A percentile compares a stretch with the other conserved stretches of the same genome.
phyloP scores from a whole-genome alignment of 2,329 filamentous ascomycete species.

The Orbilia quercus region DNA sequence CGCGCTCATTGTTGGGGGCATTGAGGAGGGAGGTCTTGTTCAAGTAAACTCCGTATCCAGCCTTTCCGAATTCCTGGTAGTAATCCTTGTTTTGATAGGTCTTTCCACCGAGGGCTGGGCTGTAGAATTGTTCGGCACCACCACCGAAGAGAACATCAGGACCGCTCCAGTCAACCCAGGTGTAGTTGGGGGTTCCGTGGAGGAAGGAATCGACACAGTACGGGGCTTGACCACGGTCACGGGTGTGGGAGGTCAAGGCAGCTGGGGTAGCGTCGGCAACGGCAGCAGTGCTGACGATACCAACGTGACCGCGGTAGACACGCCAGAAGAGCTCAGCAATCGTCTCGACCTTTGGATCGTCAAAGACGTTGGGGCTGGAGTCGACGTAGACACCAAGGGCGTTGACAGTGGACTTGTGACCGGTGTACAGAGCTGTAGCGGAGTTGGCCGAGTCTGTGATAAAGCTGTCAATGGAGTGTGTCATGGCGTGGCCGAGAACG shows the following conservation, averaged over 20 bases:
- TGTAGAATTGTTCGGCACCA: slow-evolving; percentile 79
- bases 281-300: slow-evolving; percentile 81
- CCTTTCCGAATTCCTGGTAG: slow-evolving; percentile 75
- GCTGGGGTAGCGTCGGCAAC: slow-evolving; percentile 85
- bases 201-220: slow-evolving; percentile 80
- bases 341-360: slow-evolving; percentile 87
- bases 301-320: slow-evolving; percentile 70
- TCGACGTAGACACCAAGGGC: slow-evolving; percentile 84
- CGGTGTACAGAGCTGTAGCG: slow-evolving; percentile 47
- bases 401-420: slow-evolving; percentile 71
- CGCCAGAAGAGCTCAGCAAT: slow-evolving; percentile 82
- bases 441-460: slow-evolving; percentile 55
- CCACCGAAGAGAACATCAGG: slow-evolving; percentile 85
- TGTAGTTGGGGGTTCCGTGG: slow-evolving; percentile 80
- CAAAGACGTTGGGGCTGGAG: slow-evolving; percentile 76
- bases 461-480: slow-evolving; percentile 69
- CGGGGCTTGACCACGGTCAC: slow-evolving; percentile 75
- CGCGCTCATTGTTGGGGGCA: slow-evolving; percentile 70
- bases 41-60: slow-evolving; percentile 76
- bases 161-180: slow-evolving; percentile 78
- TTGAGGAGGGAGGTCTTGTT: slow-evolving; percentile 78
- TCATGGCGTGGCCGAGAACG: slow-evolving; percentile 88
- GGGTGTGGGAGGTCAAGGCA: slow-evolving; percentile 78
- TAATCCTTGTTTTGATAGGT: slow-evolving; percentile 80
- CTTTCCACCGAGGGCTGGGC: slow-evolving; percentile 68